Evolutionary conservation across 176 grass and related monocot genomes (phyloP), one percentile per base, ranked within the genome.

Genomic region (Eremochloa ophiuroides): DNA sequence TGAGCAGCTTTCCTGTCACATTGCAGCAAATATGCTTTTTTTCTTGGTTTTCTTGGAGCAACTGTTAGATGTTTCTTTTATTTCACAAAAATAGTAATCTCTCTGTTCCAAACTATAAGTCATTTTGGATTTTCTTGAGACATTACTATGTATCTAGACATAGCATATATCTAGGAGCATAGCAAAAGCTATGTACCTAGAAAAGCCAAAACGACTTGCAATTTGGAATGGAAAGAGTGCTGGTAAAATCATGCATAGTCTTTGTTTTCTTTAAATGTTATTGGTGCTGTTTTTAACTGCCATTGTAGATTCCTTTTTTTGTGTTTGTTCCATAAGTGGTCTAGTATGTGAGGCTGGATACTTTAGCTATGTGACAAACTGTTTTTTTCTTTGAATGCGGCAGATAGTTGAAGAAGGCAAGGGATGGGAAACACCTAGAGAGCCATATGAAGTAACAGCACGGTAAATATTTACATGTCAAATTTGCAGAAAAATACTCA

Each of bases 351-450:
- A 63, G 13, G 18, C 33, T 48, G 9, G 40, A 80, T 74, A 40
- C 51, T 80, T 80, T 25, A 62, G 25, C 10, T 47, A 41, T 62
- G 18, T 76, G 33, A 43, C n/a, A 55, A 56, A 82, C 28, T 35
- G 41, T 60, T 71, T 42, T 64, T 65, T 71, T 5, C 72, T 72
- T 85, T 77, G 20, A 29, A 85, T 82, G 37, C 44, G 65, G 17
- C 79, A 98, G 95, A 88, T 91, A 91, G 66, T 91, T 82, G 79
- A 72, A 71, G 95, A 98, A 89, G 95, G 95, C 50, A 80, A 89
- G 85, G 92, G 95, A 82, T 98, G 95, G 95, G 95, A 98, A 88
- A 88, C 84, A 86, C 95, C 95, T 74, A 98, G 95, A 89, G 92
- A 87, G 81, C 95, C 90, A 76, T 98, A 95, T 86, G 95, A 98